phyloP scores from a whole-genome alignment of 768 basidiomycete genomes.

The Hypholoma fasciculare region DNA sequence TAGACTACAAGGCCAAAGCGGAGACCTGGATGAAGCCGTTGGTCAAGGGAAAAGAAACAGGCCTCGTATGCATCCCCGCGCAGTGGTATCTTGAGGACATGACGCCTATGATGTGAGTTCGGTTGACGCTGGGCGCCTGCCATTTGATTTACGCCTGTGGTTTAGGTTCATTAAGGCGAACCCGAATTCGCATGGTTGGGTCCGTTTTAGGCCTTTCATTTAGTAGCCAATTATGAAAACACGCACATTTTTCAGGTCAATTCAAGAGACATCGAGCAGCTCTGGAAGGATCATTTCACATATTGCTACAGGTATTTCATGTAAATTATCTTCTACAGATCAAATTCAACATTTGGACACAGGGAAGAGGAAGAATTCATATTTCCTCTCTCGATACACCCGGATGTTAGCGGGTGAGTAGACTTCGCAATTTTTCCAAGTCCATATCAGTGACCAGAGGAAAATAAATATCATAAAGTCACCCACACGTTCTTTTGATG shows the following conservation, averaged over 20 bases:
- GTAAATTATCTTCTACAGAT: too few relatives aligned
- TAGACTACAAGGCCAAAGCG: slow-evolving; percentile 60
- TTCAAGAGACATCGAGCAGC: slow-evolving; percentile 59
- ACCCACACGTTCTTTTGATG: slow-evolving; percentile 74
- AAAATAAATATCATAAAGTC: slow-evolving; percentile 28
- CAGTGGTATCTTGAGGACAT: slow-evolving; percentile 82
- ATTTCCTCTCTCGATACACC: slow-evolving; percentile 77
- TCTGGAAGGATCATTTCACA: slow-evolving; percentile 76
- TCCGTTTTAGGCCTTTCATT: slow-evolving; percentile 17
- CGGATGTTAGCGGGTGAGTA: slow-evolving; percentile 68
- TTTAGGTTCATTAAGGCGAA: slow-evolving; percentile 68
- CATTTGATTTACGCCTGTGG: neutral
- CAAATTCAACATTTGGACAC: neutral
- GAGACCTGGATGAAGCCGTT: slow-evolving; percentile 77
- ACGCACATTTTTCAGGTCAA: slow-evolving; percentile 46
- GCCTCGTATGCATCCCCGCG: slow-evolving; percentile 58
- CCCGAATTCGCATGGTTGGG: slow-evolving; percentile 75
- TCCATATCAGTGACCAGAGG: neutral
- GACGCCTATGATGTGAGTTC: slow-evolving; percentile 64
- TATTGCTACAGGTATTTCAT: slow-evolving; percentile 56
- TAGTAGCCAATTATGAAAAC: too few relatives aligned
- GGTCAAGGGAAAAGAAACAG: slow-evolving; percentile 61
- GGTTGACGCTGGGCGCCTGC: slow-evolving; percentile 8
- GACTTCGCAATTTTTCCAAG: slow-evolving; percentile 8
- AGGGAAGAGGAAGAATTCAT: slow-evolving; percentile 66